Base-by-base conservation (phyloP, 2,329 filamentous ascomycete genomes). In the Parasarocladium wereldwijsianum region DNA sequence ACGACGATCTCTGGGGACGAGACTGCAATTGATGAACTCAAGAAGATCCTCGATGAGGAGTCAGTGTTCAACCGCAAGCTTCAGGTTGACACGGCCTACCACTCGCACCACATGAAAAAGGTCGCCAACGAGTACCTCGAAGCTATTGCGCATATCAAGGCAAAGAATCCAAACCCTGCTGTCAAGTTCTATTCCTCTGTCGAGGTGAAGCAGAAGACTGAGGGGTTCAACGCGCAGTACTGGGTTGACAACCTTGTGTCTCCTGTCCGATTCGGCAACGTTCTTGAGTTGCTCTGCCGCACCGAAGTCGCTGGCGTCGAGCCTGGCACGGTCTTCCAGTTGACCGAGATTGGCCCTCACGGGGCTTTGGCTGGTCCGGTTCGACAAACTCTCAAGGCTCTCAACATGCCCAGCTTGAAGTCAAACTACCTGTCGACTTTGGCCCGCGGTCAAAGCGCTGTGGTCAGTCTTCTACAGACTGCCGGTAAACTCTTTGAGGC, bases 261-360 rank as follows among this genome's bases (percentile, higher is more conserved):
- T 2, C 42, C 50, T 4, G 53, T 57, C 1, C 33, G 40, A 2
- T 58, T 58, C 35, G 41, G 36, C 4, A 36, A 50, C 19, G 52
- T 52, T 1, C 42, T 7, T 4, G 15, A 32, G 10, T 14, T 17
- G 22, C 29, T 26, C 9, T 32, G 28, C 13, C 17, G 19, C 28
- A 23, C 18, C 11, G 28, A 9, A 5, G 14, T 11, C 20, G 17
- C 28, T 10, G 28, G 20, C n/a, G 14, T 30, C 13, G 19, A 21
- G 19, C 19, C 19, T n/a, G 19, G 19, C 19, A 21, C 19, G 8
- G 19, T 21, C 19, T 21, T 21, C 19, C 19, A 21, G 19, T 15
- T 30, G 8, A 15, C 66, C n/a, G 63, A 67, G 40, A 41, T 66
- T 7, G 63, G 63, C 0, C 62, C 63, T 1, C 62, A 66, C 38